Conservation (phyloP, 2,329 filamentous ascomycete species). For the Rhexocercosporidium sp. region DNA sequence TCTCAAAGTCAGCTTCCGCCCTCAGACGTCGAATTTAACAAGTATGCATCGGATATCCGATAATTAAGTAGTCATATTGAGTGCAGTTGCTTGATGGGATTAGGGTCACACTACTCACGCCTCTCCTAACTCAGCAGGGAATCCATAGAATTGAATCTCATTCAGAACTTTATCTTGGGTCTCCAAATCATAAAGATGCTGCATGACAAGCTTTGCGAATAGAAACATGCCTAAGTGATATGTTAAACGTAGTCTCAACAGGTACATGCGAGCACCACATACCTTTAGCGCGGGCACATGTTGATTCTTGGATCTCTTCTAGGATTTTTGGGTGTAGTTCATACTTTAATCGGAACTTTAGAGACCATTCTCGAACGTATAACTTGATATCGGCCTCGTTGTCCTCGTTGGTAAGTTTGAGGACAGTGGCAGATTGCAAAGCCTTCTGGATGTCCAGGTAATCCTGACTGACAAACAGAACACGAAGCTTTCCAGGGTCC, state of each 20-base stretch:
- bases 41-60: too few relatives aligned
- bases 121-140: constrained; percentile 26
- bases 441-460: constrained; percentile 40
- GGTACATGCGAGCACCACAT: not conserved
- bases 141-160: constrained; percentile 22
- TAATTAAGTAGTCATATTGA: too few relatives aligned
- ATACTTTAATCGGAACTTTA: constrained; percentile 35
- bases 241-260: not conserved
- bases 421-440: constrained; percentile 33
- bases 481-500: constrained; percentile 32
- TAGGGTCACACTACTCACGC: constrained; percentile 21
- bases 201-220: constrained; percentile 40
- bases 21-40: too few relatives aligned
- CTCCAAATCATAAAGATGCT: constrained; percentile 32
- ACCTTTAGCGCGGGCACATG: not conserved
- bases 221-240: constrained; percentile 39
- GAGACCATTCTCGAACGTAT: constrained; percentile 35
- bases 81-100: too few relatives aligned
- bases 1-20: not conserved
- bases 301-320: not conserved
- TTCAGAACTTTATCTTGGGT: constrained; percentile 7
- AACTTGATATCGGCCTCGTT: constrained; percentile 42
- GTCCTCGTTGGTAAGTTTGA: constrained; percentile 36
- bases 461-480: constrained; percentile 46
- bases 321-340: not conserved